Evolutionary conservation across 1,284 basidiomycete genomes (phyloP).

Genomic region (Ceratobasidium papillatum): DNA sequence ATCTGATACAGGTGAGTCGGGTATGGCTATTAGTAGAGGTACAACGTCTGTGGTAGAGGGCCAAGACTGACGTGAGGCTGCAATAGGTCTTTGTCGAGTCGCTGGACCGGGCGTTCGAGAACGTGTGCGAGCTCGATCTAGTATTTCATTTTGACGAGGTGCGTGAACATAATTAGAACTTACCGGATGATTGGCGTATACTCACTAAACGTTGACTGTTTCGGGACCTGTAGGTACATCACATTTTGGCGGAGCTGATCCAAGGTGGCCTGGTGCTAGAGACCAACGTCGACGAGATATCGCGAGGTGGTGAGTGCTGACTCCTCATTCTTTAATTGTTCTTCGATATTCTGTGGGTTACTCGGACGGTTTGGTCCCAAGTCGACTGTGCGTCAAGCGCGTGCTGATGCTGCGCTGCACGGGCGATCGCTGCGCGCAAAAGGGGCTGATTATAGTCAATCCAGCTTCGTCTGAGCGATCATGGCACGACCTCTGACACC

Average conservation of each 20-base stretch:
- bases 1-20: constrained; percentile 86
- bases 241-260: constrained; percentile 93
- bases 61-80: constrained; percentile 8
- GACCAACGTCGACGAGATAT: constrained; percentile 94
- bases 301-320: constrained; percentile 67
- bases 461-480: not conserved
- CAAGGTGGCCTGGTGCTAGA: constrained; percentile 98
- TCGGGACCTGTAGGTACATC: constrained; percentile 73
- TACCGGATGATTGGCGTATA: constrained; percentile 6
- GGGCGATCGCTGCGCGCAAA: constrained; percentile 16
- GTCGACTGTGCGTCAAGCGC: constrained; percentile 28
- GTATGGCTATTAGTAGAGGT: constrained; percentile 16
- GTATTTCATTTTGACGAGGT: constrained; percentile 99
- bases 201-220: not conserved
- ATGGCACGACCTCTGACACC: constrained; percentile 22
- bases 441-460: not conserved
- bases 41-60: not conserved
- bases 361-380: not conserved
- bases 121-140: constrained; percentile 97
- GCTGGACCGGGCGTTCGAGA: constrained; percentile 94
- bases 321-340: constrained; percentile 15
- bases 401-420: constrained; percentile 24
- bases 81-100: constrained; percentile 95
- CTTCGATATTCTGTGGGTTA: constrained; percentile 3
- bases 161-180: constrained; percentile 45